Evolutionary conservation across 768 basidiomycete species (phyloP).

Genomic region (Naganishia onofrii): DNA sequence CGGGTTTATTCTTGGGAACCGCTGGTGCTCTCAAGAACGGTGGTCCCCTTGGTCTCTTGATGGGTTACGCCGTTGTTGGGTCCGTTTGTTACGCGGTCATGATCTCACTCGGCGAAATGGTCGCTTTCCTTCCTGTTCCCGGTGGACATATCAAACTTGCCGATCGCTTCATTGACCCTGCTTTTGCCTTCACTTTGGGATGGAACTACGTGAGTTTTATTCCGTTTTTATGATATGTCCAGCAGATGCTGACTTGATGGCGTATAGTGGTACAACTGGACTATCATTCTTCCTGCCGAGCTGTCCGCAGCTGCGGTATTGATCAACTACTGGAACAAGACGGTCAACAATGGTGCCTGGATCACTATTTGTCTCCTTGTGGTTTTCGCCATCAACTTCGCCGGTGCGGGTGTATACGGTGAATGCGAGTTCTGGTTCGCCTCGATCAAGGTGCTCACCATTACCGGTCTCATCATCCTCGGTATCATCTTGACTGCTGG

Average conservation of each 20-base stretch:
- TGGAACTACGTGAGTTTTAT: conserved; percentile 35
- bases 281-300: conserved; percentile 65
- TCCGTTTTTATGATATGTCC: neutral
- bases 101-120: conserved; percentile 50
- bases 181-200: conserved; percentile 55
- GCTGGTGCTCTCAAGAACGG: conserved; percentile 51
- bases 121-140: conserved; percentile 44
- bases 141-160: conserved; percentile 46
- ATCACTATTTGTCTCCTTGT: conserved; percentile 73
- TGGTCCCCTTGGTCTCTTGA: conserved; percentile 44
- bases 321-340: conserved; percentile 55
- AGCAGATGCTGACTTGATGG: conserved; percentile 7
- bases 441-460: conserved; percentile 79
- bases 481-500: conserved; percentile 79
- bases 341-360: conserved; percentile 71
- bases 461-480: conserved; percentile 56
- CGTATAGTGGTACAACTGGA: conserved; percentile 54
- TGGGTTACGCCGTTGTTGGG: conserved; percentile 40
- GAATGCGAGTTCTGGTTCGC: conserved; percentile 79
- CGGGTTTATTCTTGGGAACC: conserved; percentile 62
- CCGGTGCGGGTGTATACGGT: conserved; percentile 49
- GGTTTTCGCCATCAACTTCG: conserved; percentile 61
- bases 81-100: conserved; percentile 58
- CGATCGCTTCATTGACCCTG: conserved; percentile 59
- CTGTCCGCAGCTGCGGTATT: conserved; percentile 72